Evolutionary conservation across 345 rosid species (phyloP).

Genomic region (Moricandia arvensis): DNA sequence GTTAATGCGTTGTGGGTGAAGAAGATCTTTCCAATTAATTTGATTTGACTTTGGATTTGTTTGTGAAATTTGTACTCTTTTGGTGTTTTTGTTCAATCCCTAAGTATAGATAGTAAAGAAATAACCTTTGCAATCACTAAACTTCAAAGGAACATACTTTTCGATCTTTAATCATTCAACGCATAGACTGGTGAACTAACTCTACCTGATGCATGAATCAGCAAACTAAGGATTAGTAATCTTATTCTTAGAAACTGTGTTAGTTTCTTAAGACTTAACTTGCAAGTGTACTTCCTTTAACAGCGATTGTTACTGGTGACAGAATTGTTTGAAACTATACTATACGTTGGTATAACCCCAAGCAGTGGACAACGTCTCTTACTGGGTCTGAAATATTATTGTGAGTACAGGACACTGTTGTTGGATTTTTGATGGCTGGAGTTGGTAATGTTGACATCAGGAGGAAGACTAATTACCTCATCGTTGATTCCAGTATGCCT

Average conservation of each 20-base stretch:
- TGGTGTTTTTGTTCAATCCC: too few relatives aligned
- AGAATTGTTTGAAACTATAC: neutral
- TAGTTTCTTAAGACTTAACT: neutral
- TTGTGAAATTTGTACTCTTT: too few relatives aligned
- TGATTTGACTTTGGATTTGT: too few relatives aligned
- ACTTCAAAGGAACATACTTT: too few relatives aligned
- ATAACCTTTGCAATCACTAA: too few relatives aligned
- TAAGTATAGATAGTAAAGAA: too few relatives aligned
- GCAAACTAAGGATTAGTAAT: neutral
- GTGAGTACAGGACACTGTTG: conserved; percentile 64
- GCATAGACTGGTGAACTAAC: too few relatives aligned
- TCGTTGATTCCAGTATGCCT: conserved; percentile 82
- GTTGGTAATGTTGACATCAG: conserved; percentile 96
- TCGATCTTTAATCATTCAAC: too few relatives aligned
- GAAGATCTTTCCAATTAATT: too few relatives aligned
- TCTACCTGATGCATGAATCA: neutral
- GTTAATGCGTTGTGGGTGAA: too few relatives aligned
- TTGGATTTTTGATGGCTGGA: conserved; percentile 94
- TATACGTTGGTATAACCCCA: neutral
- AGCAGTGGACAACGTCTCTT: neutral
- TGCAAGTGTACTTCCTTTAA: neutral
- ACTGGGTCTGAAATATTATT: conserved; percentile 4
- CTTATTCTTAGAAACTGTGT: too few relatives aligned
- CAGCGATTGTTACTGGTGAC: neutral
- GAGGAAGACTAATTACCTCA: conserved; percentile 89